Percentiles rank a stretch among this genome's conserved stretches.
Evolutionary conservation across 495 filamentous ascomycete species (phyloP).

Genomic region (Bombardia bombarda): DNA sequence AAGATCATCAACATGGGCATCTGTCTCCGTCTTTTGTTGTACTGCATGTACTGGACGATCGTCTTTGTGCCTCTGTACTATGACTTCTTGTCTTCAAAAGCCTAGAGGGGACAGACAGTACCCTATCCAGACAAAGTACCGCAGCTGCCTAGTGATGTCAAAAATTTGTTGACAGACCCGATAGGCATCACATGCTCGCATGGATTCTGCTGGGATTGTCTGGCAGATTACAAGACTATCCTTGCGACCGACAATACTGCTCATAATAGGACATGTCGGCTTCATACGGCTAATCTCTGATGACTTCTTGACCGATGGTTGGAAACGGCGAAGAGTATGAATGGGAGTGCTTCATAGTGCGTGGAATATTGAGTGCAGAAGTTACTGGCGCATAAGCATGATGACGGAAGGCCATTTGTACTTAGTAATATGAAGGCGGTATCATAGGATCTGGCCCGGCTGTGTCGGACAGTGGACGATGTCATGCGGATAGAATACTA

Average conservation of each 20-base stretch:
- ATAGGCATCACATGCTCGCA: constrained; percentile 13
- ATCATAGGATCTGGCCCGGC: too few relatives aligned
- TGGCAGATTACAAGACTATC: constrained; percentile 11
- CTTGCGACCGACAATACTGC: constrained; percentile 8
- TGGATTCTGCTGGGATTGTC: constrained; percentile 19
- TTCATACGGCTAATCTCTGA: constrained; percentile 10
- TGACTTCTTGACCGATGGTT: neutral
- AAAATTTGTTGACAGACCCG: neutral
- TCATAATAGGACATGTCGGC: constrained; percentile 6
- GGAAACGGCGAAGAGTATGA: neutral
- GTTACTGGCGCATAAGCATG: too few relatives aligned
- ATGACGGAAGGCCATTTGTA: too few relatives aligned
- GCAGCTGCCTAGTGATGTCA: neutral
- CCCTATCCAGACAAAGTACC: too few relatives aligned
- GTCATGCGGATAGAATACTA: too few relatives aligned
- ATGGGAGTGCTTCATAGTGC: too few relatives aligned
- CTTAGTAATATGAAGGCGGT: too few relatives aligned
- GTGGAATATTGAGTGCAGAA: too few relatives aligned
- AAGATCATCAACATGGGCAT: constrained; percentile 9
- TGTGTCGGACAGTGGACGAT: too few relatives aligned
- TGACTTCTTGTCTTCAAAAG: too few relatives aligned
- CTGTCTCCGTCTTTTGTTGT: neutral
- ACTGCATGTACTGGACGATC: neutral
- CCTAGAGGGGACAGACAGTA: too few relatives aligned
- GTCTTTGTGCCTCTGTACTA: neutral